Conservation (phyloP, 2,329 filamentous ascomycete species). For the Pseudogymnoascus sp. region DNA sequence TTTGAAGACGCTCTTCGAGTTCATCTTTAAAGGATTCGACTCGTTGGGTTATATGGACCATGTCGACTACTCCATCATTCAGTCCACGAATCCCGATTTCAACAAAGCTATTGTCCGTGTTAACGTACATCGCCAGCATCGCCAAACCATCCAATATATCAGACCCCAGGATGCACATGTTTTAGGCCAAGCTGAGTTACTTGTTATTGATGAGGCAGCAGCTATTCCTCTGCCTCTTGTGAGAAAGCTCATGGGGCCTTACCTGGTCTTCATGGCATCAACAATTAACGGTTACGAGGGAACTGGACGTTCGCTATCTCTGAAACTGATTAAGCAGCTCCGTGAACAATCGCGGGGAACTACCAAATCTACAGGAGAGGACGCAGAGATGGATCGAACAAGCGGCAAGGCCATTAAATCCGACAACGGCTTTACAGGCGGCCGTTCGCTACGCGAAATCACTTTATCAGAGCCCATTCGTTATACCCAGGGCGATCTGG, state of each 20-base stretch:
- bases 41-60: conserved; percentile 90
- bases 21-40: conserved; percentile 97
- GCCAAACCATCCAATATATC: conserved; percentile 98
- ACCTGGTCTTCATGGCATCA: conserved; percentile 97
- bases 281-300: conserved; percentile 99
- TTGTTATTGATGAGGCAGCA: conserved; percentile 96
- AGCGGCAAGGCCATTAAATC: conserved; percentile 66
- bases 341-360: conserved; percentile 78
- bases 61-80: conserved; percentile 93
- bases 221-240: conserved; percentile 92
- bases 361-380: conserved; percentile 43
- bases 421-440: conserved; percentile 50
- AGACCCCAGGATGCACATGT: conserved; percentile 93
- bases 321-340: conserved; percentile 95
- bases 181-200: conserved; percentile 83
- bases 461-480: conserved; percentile 89
- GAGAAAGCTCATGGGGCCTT: conserved; percentile 88
- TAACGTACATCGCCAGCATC: conserved; percentile 88
- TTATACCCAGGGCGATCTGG: conserved; percentile 81
- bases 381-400: conserved; percentile 65
- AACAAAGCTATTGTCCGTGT: conserved; percentile 98
- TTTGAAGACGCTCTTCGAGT: conserved; percentile 96
- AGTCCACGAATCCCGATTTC: conserved; percentile 96
- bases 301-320: conserved; percentile 83
- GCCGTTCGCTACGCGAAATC: conserved; percentile 80